Percentiles rank a stretch among this genome's conserved stretches.
These are phyloP conservation scores for Dictyostelium capitatum DNA, from an alignment of 78 protist genomes.

Conservation along the genomic window DNA sequence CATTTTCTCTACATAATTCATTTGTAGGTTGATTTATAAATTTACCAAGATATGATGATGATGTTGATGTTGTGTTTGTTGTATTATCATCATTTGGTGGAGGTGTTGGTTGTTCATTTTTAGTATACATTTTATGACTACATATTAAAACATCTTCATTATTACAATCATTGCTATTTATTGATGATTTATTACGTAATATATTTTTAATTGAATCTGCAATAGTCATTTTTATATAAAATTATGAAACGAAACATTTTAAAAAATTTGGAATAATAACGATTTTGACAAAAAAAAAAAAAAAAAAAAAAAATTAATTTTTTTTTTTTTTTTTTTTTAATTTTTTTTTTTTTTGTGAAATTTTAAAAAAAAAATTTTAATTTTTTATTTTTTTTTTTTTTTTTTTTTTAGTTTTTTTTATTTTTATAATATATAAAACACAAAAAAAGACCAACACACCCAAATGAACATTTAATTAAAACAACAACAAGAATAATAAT, in stretches of 20 bases:
- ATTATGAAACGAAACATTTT: too few species aligned
- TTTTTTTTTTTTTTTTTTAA: not conserved
- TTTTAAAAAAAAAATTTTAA: not conserved
- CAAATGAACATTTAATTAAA: too few species aligned
- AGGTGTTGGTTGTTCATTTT: not conserved
- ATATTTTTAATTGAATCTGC: slow-evolving; percentile 14
- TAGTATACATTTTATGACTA: not conserved
- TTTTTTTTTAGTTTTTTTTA: too few species aligned
- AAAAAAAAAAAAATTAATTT: not conserved
- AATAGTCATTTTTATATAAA: not conserved
- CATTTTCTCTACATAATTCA: slow-evolving; percentile 22
- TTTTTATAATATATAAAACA: too few species aligned
- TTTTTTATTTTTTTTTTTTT: not conserved
- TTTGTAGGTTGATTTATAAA: slow-evolving; percentile 2
- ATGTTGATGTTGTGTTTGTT: not conserved
- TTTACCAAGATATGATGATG: not conserved
- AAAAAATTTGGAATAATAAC: too few species aligned
- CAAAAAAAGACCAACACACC: too few species aligned
- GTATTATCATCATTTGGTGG: not conserved
- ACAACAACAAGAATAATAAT: too few species aligned
- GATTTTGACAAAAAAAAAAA: not conserved
- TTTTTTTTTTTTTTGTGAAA: not conserved
- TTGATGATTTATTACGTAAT: not conserved
- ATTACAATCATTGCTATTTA: not conserved
- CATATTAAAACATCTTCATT: not conserved